Evolutionary conservation across 352 stramenopile genomes (phyloP).

Genomic region (Pythium rhizo-oryzae): DNA sequence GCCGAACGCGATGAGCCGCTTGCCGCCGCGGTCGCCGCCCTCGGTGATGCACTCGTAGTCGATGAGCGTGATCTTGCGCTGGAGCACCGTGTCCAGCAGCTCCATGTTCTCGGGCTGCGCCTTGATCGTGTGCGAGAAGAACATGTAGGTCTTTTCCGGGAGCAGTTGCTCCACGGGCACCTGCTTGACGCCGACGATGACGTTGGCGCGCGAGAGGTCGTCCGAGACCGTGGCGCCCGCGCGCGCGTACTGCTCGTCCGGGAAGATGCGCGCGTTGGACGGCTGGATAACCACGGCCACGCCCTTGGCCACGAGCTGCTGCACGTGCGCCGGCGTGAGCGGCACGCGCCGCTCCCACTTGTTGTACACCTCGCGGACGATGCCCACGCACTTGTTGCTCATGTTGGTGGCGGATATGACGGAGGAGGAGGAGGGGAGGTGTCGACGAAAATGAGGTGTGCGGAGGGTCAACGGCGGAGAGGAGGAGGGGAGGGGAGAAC

Average conservation of each 20-base stretch:
- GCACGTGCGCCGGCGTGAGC: slow-evolving; percentile 91
- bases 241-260: slow-evolving; percentile 90
- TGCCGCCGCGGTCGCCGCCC: slow-evolving; percentile 67
- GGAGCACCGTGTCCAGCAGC: slow-evolving; percentile 91
- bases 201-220: slow-evolving; percentile 83
- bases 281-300: slow-evolving; percentile 94
- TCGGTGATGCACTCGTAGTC: slow-evolving; percentile 97
- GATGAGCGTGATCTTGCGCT: slow-evolving; percentile 93
- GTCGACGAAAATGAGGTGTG: slow-evolving; percentile 3
- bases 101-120: slow-evolving; percentile 96
- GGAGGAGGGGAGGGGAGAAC: slow-evolving; percentile 3
- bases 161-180: slow-evolving; percentile 83
- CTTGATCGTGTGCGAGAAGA: slow-evolving; percentile 98
- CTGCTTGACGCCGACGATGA: slow-evolving; percentile 97
- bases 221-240: slow-evolving; percentile 91
- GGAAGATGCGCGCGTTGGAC: slow-evolving; percentile 92
- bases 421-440: background rate
- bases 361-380: slow-evolving; percentile 94
- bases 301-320: slow-evolving; percentile 76
- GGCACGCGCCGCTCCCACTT: slow-evolving; percentile 95
- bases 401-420: background rate
- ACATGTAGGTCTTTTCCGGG: slow-evolving; percentile 94
- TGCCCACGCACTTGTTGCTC: slow-evolving; percentile 79
- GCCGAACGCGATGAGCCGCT: slow-evolving; percentile 94
- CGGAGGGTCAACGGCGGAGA: too few species aligned